Conservation (phyloP, 257 asterid species). For the Plantago elongata region DNA sequence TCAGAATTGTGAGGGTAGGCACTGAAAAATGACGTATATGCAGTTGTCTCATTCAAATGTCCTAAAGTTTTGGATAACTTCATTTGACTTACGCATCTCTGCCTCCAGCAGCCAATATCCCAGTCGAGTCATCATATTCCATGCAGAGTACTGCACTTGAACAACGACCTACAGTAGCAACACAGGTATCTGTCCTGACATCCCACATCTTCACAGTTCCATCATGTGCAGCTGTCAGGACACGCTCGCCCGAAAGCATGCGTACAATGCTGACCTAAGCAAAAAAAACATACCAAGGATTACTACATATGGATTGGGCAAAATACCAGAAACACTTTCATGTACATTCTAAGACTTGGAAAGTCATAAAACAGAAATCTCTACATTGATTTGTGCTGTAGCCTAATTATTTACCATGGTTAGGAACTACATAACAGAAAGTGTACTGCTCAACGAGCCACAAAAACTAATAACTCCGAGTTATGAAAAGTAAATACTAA, state of each 20-base stretch:
- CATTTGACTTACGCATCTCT: constrained; percentile 70
- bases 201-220: constrained; percentile 99
- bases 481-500: neutral
- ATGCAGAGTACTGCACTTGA: constrained; percentile 91
- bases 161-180: constrained; percentile 94
- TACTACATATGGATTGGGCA: neutral
- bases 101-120: constrained; percentile 92
- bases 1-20: too few species aligned
- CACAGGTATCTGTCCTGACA: constrained; percentile 96
- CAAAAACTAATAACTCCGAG: neutral
- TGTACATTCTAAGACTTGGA: too few species aligned
- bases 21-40: too few species aligned
- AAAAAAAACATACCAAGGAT: constrained; percentile 22
- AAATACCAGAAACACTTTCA: neutral
- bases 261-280: constrained; percentile 82
- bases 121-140: constrained; percentile 88
- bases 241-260: constrained; percentile 97
- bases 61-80: constrained; percentile 6
- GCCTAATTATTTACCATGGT: neutral
- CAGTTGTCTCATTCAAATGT: constrained; percentile 6
- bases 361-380: too few species aligned
- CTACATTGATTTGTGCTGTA: neutral
- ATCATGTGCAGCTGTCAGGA: constrained; percentile 93
- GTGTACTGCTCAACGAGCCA: constrained; percentile 1
- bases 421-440: constrained; percentile 5